Percentiles rank a stretch among this genome's conserved stretches.
phyloP scores from a whole-genome alignment of 2,329 filamentous ascomycete species.

The Fusarium redolens region DNA sequence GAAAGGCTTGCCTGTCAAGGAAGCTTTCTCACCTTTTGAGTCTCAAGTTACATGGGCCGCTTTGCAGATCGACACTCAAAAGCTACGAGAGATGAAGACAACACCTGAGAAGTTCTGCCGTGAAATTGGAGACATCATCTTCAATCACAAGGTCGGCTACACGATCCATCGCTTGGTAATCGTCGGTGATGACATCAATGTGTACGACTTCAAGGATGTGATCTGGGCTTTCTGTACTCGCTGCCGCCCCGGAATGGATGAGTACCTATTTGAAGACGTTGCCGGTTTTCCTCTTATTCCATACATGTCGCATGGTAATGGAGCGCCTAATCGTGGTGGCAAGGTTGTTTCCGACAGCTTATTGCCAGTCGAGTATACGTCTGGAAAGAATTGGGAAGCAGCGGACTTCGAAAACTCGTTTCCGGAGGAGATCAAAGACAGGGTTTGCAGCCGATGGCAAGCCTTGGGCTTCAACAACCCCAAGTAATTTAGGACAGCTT shows the following conservation, averaged over 20 bases:
- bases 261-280: conserved; percentile 57
- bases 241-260: conserved; percentile 58
- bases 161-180: conserved; percentile 61
- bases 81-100: conserved; percentile 57
- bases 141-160: conserved; percentile 40
- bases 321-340: conserved; percentile 49
- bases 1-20: conserved; percentile 55
- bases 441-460: conserved; percentile 1
- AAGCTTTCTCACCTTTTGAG: conserved; percentile 58
- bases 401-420: conserved; percentile 50
- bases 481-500: fast-evolving
- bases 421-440: conserved; percentile 41
- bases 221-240: conserved; percentile 62
- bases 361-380: conserved; percentile 56
- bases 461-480: neutral
- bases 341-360: conserved; percentile 60
- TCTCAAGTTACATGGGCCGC: conserved; percentile 61
- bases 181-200: conserved; percentile 61
- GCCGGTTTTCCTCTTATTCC: conserved; percentile 57
- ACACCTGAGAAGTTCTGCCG: conserved; percentile 17
- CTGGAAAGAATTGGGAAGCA: conserved; percentile 45
- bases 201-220: conserved; percentile 58
- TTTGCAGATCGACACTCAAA: conserved; percentile 67
- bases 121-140: conserved; percentile 14
- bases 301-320: conserved; percentile 58